These are phyloP conservation scores for Chionographis japonica DNA, from an alignment of 106 monocot genomes.

Conservation along the genomic window DNA sequence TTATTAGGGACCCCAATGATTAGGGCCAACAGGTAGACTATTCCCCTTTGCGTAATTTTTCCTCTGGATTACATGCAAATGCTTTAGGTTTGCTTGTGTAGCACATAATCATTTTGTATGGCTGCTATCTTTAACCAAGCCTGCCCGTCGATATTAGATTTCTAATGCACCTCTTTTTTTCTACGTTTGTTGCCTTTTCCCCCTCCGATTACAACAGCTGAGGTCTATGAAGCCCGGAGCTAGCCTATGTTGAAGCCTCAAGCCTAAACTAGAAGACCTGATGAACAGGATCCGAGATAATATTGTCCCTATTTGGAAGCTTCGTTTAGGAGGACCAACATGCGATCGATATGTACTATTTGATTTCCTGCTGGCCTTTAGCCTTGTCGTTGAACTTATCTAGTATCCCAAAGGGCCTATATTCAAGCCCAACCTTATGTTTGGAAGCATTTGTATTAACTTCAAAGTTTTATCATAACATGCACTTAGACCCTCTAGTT, in stretches of 20 bases:
- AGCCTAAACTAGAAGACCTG: slow-evolving; percentile 76
- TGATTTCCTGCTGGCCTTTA: slow-evolving; percentile 10
- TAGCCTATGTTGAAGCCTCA: slow-evolving; percentile 61
- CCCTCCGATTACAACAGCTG: slow-evolving; percentile 74
- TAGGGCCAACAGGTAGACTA: slow-evolving; percentile 71
- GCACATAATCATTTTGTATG: slow-evolving; percentile 8
- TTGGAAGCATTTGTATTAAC: slow-evolving; percentile 16
- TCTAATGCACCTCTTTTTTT: slow-evolving; percentile 46
- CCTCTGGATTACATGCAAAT: slow-evolving; percentile 14
- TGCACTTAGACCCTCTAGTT: no score
- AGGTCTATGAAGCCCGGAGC: slow-evolving; percentile 72
- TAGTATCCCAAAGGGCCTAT: slow-evolving; percentile 22
- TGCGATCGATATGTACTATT: no score
- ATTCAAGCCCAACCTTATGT: slow-evolving; percentile 21
- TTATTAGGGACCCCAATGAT: slow-evolving; percentile 53
- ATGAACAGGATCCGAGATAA: slow-evolving; percentile 37
- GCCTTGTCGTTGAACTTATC: background rate
- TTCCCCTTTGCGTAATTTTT: slow-evolving; percentile 20
- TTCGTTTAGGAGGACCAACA: no score
- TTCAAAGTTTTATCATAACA: background rate
- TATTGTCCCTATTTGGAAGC: no score
- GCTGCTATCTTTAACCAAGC: slow-evolving; percentile 26
- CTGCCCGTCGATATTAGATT: slow-evolving; percentile 32
- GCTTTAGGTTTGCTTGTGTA: slow-evolving; percentile 9
- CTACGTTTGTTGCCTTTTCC: slow-evolving; percentile 55